phyloP scores from a whole-genome alignment of 2,329 filamentous ascomycete species.

The Pezicula radicicola region DNA sequence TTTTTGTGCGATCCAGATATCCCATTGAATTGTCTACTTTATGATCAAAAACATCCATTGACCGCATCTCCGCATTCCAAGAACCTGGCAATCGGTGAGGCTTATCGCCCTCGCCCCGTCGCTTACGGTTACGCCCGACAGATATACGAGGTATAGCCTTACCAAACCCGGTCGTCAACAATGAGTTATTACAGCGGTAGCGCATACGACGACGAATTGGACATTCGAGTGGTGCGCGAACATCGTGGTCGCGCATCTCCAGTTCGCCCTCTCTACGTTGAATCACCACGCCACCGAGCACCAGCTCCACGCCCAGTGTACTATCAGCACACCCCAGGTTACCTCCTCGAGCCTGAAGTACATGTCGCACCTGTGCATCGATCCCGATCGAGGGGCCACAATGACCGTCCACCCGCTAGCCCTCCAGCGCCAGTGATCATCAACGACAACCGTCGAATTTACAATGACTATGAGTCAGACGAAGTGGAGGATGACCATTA shows the following conservation, averaged over 20 bases:
- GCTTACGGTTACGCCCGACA: not conserved
- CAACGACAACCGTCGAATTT: conserved; percentile 56
- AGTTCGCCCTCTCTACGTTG: conserved; percentile 3
- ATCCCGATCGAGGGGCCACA: conserved; percentile 8
- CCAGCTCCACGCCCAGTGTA: conserved; percentile 4
- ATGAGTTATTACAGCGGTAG: no score
- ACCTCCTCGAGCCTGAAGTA: conserved; percentile 13
- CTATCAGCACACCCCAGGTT: conserved; percentile 1
- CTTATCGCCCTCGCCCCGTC: not conserved
- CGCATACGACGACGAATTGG: no score
- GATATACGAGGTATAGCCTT: no score
- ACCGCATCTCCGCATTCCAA: no score
- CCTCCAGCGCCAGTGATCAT: conserved; percentile 48
- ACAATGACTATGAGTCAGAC: conserved; percentile 36
- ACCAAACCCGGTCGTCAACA: no score
- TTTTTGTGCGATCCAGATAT: no score
- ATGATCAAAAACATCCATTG: no score
- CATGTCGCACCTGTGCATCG: conserved; percentile 9
- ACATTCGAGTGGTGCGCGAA: no score
- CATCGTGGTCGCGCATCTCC: not conserved
- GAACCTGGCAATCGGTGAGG: no score
- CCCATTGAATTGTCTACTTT: no score
- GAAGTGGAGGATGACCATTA: conserved; percentile 15
- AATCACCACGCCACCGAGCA: conserved; percentile 1
- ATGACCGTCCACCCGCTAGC: conserved; percentile 2